Evolutionary conservation across 148 eudicot genomes (phyloP).

Genomic region (Beta vulgaris): DNA sequence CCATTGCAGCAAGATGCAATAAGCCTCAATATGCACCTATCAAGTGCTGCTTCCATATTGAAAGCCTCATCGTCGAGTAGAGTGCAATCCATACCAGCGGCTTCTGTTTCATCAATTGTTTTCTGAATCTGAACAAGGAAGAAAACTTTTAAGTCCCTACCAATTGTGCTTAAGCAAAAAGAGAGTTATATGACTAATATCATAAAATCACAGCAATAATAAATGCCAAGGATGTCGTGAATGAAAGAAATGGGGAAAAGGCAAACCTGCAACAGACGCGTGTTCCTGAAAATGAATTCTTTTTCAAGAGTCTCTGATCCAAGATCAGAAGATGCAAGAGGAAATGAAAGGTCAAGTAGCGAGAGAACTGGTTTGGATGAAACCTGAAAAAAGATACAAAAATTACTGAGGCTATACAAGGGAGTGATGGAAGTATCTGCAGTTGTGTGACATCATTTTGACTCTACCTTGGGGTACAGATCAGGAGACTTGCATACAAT

Average conservation of each 20-base stretch:
- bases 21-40: slow-evolving; percentile 92
- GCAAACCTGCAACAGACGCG: slow-evolving; percentile 71
- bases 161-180: background rate
- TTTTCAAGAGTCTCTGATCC: slow-evolving; percentile 91
- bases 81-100: slow-evolving; percentile 60
- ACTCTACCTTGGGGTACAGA: slow-evolving; percentile 71
- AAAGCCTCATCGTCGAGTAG: slow-evolving; percentile 84
- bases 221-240: background rate
- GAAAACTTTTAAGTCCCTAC: slow-evolving; percentile 2
- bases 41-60: slow-evolving; percentile 68
- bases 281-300: slow-evolving; percentile 74
- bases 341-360: slow-evolving; percentile 76
- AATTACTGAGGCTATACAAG: background rate
- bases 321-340: slow-evolving; percentile 91
- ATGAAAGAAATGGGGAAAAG: background rate
- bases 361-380: slow-evolving; percentile 83
- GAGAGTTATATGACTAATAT: background rate
- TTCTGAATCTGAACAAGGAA: slow-evolving; percentile 59
- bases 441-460: background rate
- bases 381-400: slow-evolving; percentile 47
- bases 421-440: background rate
- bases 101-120: slow-evolving; percentile 53
- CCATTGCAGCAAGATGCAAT: slow-evolving; percentile 97
- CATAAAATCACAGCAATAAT: background rate
- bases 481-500: slow-evolving; percentile 92